Evolutionary conservation across 345 rosid genomes (phyloP).

Genomic region (Eucalyptus curtisii): DNA sequence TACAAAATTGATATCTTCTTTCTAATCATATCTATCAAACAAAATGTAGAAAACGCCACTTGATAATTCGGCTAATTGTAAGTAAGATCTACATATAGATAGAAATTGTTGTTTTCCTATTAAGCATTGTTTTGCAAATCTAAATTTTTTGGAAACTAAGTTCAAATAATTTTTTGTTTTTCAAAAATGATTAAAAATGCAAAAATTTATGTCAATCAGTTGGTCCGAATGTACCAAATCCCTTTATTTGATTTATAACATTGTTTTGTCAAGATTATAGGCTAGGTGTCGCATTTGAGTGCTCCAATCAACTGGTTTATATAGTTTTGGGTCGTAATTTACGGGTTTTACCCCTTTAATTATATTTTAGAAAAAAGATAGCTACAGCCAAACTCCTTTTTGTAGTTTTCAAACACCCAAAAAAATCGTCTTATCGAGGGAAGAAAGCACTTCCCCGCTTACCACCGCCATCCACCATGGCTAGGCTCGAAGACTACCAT

Average conservation of each 20-base stretch:
- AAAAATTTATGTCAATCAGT: background rate
- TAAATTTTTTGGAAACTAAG: no score
- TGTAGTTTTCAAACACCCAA: no score
- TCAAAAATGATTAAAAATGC: no score
- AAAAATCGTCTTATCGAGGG: no score
- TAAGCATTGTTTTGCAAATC: no score
- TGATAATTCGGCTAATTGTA: no score
- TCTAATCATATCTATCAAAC: background rate
- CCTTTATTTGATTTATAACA: background rate
- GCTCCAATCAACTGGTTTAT: no score
- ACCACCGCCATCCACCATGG: no score
- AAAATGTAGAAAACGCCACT: no score
- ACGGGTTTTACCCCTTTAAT: background rate
- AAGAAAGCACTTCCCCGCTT: no score
- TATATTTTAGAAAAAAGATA: no score
- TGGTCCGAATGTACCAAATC: accelerated
- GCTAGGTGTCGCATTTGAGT: background rate
- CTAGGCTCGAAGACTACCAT: background rate
- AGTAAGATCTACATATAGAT: background rate
- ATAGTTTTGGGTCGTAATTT: background rate
- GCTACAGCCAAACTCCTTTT: no score
- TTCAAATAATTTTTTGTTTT: background rate
- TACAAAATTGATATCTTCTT: background rate
- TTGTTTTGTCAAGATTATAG: background rate
- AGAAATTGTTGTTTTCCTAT: background rate